These are phyloP conservation scores for Salix arbutifolia DNA, from an alignment of 345 rosid genomes.

Conservation along the genomic window DNA sequence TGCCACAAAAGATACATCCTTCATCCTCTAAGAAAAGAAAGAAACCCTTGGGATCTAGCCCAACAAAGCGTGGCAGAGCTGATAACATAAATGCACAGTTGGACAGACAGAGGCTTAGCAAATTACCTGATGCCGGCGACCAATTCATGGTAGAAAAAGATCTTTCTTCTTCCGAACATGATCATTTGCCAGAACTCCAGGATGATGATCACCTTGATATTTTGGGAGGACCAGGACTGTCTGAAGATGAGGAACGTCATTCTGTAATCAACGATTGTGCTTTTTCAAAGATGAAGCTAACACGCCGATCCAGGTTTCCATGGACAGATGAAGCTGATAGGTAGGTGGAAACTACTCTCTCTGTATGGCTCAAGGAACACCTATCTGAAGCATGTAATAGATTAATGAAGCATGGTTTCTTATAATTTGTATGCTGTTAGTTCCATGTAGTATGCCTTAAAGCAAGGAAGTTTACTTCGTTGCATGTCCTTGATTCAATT, in stretches of 20 bases:
- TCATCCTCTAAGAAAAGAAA: constrained; percentile 56
- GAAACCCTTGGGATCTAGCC: constrained; percentile 33
- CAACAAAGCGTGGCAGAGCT: constrained; percentile 31
- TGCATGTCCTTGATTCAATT: background rate
- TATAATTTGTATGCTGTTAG: background rate
- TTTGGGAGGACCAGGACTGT: constrained; percentile 31
- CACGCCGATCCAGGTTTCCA: constrained; percentile 50
- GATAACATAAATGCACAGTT: constrained; percentile 32
- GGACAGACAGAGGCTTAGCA: constrained; percentile 13
- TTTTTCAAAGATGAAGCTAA: constrained; percentile 41
- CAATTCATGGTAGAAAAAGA: constrained; percentile 26
- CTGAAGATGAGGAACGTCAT: constrained; percentile 42
- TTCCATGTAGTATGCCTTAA: background rate
- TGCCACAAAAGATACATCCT: constrained; percentile 24
- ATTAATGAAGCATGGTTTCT: no score
- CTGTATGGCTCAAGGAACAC: constrained; percentile 4
- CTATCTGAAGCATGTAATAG: background rate
- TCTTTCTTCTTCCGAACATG: constrained; percentile 26
- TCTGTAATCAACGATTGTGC: constrained; percentile 38
- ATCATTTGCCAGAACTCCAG: constrained; percentile 23
- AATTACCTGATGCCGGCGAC: constrained; percentile 18
- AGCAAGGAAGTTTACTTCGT: background rate
- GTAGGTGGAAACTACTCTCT: constrained; percentile 30
- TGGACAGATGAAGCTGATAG: constrained; percentile 95
- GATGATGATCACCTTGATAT: constrained; percentile 33